These are phyloP conservation scores for Breynia disticha DNA, from an alignment of 441 rosid species.

Conservation along the genomic window DNA sequence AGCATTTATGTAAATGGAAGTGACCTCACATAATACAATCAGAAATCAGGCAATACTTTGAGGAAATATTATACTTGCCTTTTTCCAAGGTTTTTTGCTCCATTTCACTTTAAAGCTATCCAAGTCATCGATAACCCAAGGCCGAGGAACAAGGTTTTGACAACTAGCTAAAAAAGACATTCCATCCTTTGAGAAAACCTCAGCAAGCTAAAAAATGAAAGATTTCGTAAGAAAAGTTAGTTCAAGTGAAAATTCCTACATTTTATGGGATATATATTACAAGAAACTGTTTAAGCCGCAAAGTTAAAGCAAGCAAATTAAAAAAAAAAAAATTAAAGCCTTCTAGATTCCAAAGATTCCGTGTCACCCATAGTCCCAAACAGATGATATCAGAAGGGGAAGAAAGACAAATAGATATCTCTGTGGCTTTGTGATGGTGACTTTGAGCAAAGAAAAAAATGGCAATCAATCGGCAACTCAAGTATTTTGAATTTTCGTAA, in stretches of 20 bases:
- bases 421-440: no score
- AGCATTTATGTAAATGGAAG: slow-evolving; percentile 6
- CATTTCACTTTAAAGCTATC: slow-evolving; percentile 67
- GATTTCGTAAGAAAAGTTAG: slow-evolving; percentile 3
- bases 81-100: slow-evolving; percentile 82
- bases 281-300: not conserved
- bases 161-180: slow-evolving; percentile 80
- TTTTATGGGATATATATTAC: not conserved
- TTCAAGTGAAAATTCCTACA: slow-evolving; percentile 2
- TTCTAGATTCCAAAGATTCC: no score
- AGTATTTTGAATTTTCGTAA: no score
- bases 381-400: no score
- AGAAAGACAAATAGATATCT: no score
- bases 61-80: slow-evolving; percentile 31
- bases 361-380: no score
- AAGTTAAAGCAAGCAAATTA: no score
- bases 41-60: not conserved
- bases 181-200: slow-evolving; percentile 88
- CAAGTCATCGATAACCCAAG: slow-evolving; percentile 96
- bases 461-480: no score
- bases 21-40: slow-evolving; percentile 2
- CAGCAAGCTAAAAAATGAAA: slow-evolving; percentile 58
- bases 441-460: no score
- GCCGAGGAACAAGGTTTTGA: slow-evolving; percentile 84
- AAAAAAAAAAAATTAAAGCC: no score